Evolutionary conservation across 139 green algal species (phyloP), one percentile per base, ranked within the genome.

Genomic region (Chlamydomonas sp.): DNA sequence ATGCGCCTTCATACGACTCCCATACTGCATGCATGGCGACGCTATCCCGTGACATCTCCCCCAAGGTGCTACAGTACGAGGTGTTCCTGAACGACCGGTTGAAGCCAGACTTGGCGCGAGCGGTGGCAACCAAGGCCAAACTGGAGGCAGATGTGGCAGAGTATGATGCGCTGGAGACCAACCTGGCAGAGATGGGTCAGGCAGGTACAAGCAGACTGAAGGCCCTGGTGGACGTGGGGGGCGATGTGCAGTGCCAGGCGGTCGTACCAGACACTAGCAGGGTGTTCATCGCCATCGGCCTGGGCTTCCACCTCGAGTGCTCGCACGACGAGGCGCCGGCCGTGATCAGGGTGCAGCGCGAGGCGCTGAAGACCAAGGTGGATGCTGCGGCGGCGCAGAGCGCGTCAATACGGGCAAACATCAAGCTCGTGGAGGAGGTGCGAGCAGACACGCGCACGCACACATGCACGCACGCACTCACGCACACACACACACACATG

Each of bases 251-350:
- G 33, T 74, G 70, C 31, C 38, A 74, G 22, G 78, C 81, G 3
- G 31, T 35, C 13, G 78, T 81, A 6, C 69, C 78, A n/a, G 78
- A 85, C 59, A 69, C 70, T 1, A 71, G 57, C 2, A 50, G 65
- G 0, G 13, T 87, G 1, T 82, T 72, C 37, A 74, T 87, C 29
- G 29, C 35, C 1, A 58, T 84, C 5, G 81, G 81, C 5, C 73
- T 87, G 22, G 81, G 81, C 8, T 87, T 87, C 65, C 67, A 85
- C 10, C 67, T 85, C 20, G 76, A 87, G 58, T 72, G 38, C 0
- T 36, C 43, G 1, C 39, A 80, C 5, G 31, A 1, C 0, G 72
- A 64, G 54, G 54, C 16, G 54, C 54, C 54, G 26, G 8, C 10
- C 34, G 54, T 64, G 10, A 64, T 64, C 22, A 26, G 34, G 22